A percentile compares a stretch with the other conserved stretches of the same genome.
Conservation (phyloP, 129 eudicot species). For the Logfia minima region DNA sequence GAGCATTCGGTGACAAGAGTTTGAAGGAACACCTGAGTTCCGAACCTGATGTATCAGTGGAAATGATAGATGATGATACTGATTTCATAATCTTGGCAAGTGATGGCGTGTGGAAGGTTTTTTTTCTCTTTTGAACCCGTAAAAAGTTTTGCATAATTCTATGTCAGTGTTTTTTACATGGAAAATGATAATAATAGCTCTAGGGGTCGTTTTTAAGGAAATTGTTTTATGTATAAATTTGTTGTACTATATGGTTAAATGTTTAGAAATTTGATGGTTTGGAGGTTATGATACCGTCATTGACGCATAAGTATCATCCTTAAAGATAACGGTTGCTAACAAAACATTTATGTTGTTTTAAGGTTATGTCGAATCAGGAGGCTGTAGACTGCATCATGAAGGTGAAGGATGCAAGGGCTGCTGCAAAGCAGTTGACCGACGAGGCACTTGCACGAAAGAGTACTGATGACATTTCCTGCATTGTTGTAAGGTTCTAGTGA, state of each 20-base stretch:
- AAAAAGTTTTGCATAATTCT: background rate
- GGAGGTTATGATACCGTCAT: too few species aligned
- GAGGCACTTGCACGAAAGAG: slow-evolving; percentile 84
- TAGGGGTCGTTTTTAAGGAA: too few species aligned
- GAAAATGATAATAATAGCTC: too few species aligned
- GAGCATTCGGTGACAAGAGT: slow-evolving; percentile 99
- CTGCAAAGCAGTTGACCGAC: slow-evolving; percentile 76
- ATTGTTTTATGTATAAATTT: background rate
- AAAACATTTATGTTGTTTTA: background rate
- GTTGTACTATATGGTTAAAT: background rate
- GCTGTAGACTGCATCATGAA: slow-evolving; percentile 73
- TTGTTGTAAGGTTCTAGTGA: slow-evolving; percentile 78
- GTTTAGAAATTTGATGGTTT: background rate
- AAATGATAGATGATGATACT: slow-evolving; percentile 54
- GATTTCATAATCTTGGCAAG: slow-evolving; percentile 85
- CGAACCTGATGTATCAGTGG: slow-evolving; percentile 65
- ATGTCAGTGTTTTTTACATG: background rate
- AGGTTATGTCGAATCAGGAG: slow-evolving; percentile 95
- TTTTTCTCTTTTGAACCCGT: background rate
- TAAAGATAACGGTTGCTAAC: too few species aligned
- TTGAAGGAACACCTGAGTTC: slow-evolving; percentile 91
- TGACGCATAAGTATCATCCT: background rate
- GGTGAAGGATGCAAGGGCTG: slow-evolving; percentile 70
- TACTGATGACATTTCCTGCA: slow-evolving; percentile 92
- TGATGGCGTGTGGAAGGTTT: slow-evolving; percentile 94